Percentiles rank a stretch among this genome's conserved stretches.
Evolutionary conservation across 2,329 filamentous ascomycete genomes (phyloP).

Genomic region (Fonsecaea nubica): DNA sequence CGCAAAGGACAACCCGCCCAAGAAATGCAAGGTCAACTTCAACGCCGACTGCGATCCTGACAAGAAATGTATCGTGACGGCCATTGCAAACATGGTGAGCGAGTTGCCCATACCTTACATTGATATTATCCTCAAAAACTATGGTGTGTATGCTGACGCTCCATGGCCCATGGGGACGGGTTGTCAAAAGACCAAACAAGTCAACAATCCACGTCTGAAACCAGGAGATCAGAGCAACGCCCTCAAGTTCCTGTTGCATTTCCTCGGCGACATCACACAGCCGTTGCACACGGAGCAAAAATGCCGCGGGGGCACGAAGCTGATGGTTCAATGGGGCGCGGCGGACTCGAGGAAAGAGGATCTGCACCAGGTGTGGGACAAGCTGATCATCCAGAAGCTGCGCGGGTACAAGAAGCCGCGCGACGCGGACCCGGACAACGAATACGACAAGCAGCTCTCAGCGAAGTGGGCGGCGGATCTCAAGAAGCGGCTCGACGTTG

Average conservation of each 20-base stretch:
- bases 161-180: no score
- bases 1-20: conserved; percentile 18
- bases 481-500: conserved; percentile 1
- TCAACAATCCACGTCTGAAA: conserved; percentile 8
- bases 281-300: conserved; percentile 17
- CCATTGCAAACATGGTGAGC: conserved; percentile 15
- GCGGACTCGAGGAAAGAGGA: not conserved
- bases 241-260: conserved; percentile 17
- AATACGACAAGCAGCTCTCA: conserved; percentile 16
- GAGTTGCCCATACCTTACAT: no score
- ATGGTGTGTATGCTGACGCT: no score
- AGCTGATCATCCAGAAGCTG: conserved; percentile 22
- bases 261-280: conserved; percentile 16
- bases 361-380: conserved; percentile 22
- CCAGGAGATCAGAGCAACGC: conserved; percentile 7
- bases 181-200: conserved; percentile 3
- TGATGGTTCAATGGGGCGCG: conserved; percentile 20
- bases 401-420: conserved; percentile 8
- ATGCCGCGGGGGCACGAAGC: conserved; percentile 13
- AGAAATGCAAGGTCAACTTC: conserved; percentile 15
- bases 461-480: conserved; percentile 13
- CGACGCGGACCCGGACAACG: not conserved
- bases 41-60: conserved; percentile 18
- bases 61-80: conserved; percentile 12
- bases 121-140: no score